A percentile compares a stretch with the other conserved stretches of the same genome.
Conservation (phyloP, 106 monocot genomes). For the Platanthera guangdongensis region DNA sequence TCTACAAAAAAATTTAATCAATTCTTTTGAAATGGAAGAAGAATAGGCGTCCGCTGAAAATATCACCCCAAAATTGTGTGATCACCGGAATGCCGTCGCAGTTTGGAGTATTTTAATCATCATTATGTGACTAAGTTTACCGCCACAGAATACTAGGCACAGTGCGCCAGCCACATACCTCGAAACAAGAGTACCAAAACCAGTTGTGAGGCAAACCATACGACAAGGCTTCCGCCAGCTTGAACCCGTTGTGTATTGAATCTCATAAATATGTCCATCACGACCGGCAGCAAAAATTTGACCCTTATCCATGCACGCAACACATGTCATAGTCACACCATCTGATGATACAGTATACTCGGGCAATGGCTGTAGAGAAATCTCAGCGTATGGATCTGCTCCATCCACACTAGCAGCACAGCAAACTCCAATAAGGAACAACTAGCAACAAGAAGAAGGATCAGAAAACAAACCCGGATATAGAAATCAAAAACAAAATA, state of each 20-base stretch:
- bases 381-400: constrained; percentile 72
- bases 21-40: too few relatives aligned
- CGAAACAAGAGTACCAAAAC: constrained; percentile 70
- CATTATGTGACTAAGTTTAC: too few relatives aligned
- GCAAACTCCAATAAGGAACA: constrained; percentile 78
- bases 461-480: constrained; percentile 8
- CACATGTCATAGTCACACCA: constrained; percentile 85
- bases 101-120: too few relatives aligned
- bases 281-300: constrained; percentile 86
- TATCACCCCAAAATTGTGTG: too few relatives aligned
- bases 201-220: constrained; percentile 74
- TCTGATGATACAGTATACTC: constrained; percentile 82
- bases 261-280: constrained; percentile 91
- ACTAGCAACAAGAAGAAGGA: constrained; percentile 28
- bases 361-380: constrained; percentile 81
- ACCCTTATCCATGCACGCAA: constrained; percentile 70
- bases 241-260: constrained; percentile 76
- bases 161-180: constrained; percentile 23
- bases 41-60: too few relatives aligned
- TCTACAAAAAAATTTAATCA: too few relatives aligned
- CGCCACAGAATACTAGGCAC: too few relatives aligned
- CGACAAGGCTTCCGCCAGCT: constrained; percentile 84
- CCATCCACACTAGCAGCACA: constrained; percentile 71
- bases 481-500: constrained; percentile 3
- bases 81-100: too few relatives aligned